phyloP scores from a whole-genome alignment of 352 stramenopile genomes.

The Globisporangium camurandrum region DNA sequence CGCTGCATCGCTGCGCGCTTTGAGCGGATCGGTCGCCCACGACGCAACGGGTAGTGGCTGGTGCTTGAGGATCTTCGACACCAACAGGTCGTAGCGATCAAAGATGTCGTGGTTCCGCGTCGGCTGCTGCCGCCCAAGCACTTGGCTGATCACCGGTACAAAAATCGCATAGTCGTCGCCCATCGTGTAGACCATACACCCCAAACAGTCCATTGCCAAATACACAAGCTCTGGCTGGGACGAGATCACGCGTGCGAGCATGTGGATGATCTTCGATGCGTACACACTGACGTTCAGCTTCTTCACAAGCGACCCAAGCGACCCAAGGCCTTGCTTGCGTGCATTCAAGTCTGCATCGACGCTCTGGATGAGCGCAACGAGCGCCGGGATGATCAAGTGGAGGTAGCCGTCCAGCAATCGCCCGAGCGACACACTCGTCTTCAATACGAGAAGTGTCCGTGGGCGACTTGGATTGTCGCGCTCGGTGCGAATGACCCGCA shows the following conservation, averaged over 20 bases:
- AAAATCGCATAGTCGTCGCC: constrained; percentile 87
- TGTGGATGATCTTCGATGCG: constrained; percentile 87
- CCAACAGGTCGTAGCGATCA: constrained; percentile 79
- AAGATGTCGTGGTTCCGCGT: constrained; percentile 78
- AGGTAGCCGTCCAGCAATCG: constrained; percentile 77
- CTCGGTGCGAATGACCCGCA: constrained; percentile 81
- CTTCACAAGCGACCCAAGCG: constrained; percentile 79
- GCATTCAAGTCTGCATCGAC: constrained; percentile 77
- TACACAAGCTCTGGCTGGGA: constrained; percentile 79
- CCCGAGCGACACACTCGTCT: constrained; percentile 70
- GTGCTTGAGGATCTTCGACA: constrained; percentile 86
- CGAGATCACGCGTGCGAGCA: constrained; percentile 78
- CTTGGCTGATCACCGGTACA: constrained; percentile 78
- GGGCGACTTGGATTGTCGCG: constrained; percentile 58
- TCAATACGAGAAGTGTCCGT: constrained; percentile 69
- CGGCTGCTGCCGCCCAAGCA: constrained; percentile 53
- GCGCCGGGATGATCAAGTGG: constrained; percentile 75
- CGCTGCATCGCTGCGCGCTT: constrained; percentile 25
- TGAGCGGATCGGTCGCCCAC: constrained; percentile 70
- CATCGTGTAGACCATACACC: constrained; percentile 87
- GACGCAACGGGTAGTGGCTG: constrained; percentile 76
- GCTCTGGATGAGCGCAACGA: constrained; percentile 79
- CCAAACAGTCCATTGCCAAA: constrained; percentile 83
- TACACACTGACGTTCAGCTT: constrained; percentile 87
- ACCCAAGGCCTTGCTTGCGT: constrained; percentile 72